Evolutionary conservation across 148 eudicot genomes (phyloP), one percentile per base, ranked within the genome.

Genomic region (Vaccinium darrowii): DNA sequence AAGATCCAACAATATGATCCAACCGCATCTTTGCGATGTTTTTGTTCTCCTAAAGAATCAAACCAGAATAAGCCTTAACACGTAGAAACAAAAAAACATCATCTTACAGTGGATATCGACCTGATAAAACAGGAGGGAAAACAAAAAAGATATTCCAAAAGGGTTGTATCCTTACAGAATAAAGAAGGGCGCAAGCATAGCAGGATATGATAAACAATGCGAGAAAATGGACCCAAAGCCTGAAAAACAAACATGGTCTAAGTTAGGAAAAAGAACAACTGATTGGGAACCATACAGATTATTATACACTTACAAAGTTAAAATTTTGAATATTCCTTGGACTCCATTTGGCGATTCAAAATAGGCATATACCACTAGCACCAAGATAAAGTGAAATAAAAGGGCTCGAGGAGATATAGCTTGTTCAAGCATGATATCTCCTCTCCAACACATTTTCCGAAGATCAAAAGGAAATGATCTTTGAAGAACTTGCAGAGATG

Each of bases 221-320:
- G 52, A 95, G 87, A 88, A 92, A 92, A 87, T 95, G 98, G 13
- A 90, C 98, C 98, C 96, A 92, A 65, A 95, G 92, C 99, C 98
- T 95, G 98, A 81, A 65, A 88, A 84, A 79, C 16, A 85, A 85
- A 60, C 27, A 36, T 12, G 49, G 80, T 3, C 47, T 72, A 21
- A 33, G 52, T 51, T 7, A 54, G 60, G 10, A 88, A 52, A 56
- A 80, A 79, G 49, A 51, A 27, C 25, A 76, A 52, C 43, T 84
- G 33, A 50, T 76, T 63, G 33, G 84, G 30, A 57, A 15, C 39
- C 39, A 27, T 36, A 18, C 9, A 33, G 33, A 60, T 1, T 18
- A 60, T 80, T 58, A 80, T 25, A 14, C 56, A 33, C 21, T 33
- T 33, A 1, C n/a, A 33, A 33, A 1, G 21, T 43, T 60, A 43